A percentile compares a stretch with the other conserved stretches of the same genome.
Evolutionary conservation across 306 rosid species (phyloP).

Genomic region (Inga leiocalycina): DNA sequence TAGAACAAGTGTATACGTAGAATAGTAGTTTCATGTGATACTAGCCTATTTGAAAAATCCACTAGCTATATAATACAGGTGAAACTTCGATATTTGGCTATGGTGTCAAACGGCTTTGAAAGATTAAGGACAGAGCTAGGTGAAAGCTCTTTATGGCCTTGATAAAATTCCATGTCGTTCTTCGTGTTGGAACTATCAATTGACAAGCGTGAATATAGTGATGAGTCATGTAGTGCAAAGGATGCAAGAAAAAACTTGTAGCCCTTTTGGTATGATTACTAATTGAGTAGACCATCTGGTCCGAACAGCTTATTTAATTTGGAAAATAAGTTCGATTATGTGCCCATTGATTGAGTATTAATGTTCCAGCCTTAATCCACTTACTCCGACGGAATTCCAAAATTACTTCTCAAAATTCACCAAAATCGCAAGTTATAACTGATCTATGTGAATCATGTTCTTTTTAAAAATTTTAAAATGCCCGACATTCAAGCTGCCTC

Average conservation of each 20-base stretch:
- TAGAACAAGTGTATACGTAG: background rate
- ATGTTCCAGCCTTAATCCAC: background rate
- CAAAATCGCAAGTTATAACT: background rate
- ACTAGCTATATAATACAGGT: background rate
- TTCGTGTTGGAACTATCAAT: background rate
- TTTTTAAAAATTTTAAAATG: background rate
- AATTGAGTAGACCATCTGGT: background rate
- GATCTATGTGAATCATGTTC: background rate
- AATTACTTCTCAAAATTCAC: background rate
- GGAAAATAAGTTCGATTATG: background rate
- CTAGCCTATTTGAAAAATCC: background rate
- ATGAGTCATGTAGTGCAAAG: background rate
- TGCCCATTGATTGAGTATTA: background rate
- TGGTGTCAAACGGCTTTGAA: background rate
- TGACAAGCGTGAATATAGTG: background rate
- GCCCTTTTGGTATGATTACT: background rate
- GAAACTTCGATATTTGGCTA: background rate
- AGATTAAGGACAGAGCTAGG: background rate
- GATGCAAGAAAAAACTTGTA: background rate
- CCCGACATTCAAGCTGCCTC: background rate
- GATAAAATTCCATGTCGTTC: background rate
- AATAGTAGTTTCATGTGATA: slow-evolving; percentile 3
- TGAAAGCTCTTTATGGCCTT: background rate
- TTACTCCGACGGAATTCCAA: background rate
- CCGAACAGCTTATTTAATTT: background rate